A percentile compares a stretch with the other conserved stretches of the same genome.
Conservation (phyloP, 2,329 filamentous ascomycete species). For the Talaromyces sp. region DNA sequence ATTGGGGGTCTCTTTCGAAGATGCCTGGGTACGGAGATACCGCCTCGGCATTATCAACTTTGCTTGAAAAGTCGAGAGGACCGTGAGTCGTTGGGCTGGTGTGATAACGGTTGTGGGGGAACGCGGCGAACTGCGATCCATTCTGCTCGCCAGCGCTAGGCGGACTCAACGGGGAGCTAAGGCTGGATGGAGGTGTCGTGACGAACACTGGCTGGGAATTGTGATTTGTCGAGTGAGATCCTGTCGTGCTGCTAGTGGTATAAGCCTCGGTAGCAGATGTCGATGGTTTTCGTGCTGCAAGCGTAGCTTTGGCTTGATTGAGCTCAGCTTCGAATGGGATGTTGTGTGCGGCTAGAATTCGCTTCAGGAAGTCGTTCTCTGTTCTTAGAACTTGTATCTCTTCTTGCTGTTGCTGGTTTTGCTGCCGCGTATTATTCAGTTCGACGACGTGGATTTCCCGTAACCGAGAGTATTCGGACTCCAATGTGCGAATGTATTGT, state of each 20-base stretch:
- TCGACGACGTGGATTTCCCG: slow-evolving; percentile 71
- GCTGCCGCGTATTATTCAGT: slow-evolving; percentile 49
- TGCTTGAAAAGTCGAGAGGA: slow-evolving; percentile 9
- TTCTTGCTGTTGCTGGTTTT: slow-evolving; percentile 63
- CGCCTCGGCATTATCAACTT: background rate
- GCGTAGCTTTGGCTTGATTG: slow-evolving; percentile 17
- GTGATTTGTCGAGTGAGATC: slow-evolving; percentile 24
- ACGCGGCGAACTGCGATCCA: slow-evolving; percentile 18
- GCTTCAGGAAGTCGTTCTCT: slow-evolving; percentile 73
- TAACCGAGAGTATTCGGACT: slow-evolving; percentile 82
- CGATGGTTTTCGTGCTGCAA: slow-evolving; percentile 34
- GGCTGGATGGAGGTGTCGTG: slow-evolving; percentile 29
- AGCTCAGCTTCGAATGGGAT: slow-evolving; percentile 51
- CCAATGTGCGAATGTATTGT: slow-evolving; percentile 87
- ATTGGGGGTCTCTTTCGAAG: slow-evolving; percentile 42
- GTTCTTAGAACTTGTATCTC: slow-evolving; percentile 65
- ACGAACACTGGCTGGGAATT: slow-evolving; percentile 16
- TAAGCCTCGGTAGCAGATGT: background rate
- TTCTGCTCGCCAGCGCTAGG: slow-evolving; percentile 21
- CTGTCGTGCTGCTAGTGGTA: slow-evolving; percentile 26
- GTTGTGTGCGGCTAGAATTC: slow-evolving; percentile 54
- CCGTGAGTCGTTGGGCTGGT: background rate
- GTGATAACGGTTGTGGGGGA: slow-evolving; percentile 2
- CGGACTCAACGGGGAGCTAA: slow-evolving; percentile 23
- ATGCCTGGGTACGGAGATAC: slow-evolving; percentile 25